phyloP scores from a whole-genome alignment of 2,329 filamentous ascomycete species.

The Chalaropsis ovoidea region DNA sequence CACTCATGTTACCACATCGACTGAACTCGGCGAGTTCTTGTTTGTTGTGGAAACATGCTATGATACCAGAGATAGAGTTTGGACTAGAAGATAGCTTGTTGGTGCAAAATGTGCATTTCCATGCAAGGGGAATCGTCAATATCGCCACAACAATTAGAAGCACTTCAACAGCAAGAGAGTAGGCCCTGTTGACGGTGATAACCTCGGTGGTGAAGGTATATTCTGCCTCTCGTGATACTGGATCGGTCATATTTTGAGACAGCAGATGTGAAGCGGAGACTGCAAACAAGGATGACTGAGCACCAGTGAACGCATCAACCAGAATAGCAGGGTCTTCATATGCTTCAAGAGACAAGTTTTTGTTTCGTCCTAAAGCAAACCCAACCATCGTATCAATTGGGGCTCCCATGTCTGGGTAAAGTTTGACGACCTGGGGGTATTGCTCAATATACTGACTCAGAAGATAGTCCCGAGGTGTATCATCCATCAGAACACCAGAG shows the following conservation, averaged over 20 bases:
- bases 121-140: constrained; percentile 26
- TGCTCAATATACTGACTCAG: constrained; percentile 29
- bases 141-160: constrained; percentile 29
- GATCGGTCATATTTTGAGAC: neutral
- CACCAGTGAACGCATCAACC: constrained; percentile 25
- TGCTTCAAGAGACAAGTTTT: neutral
- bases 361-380: constrained; percentile 29
- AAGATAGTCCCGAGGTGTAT: constrained; percentile 28
- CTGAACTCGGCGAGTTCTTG: constrained; percentile 18
- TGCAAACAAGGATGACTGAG: constrained; percentile 32
- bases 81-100: constrained; percentile 29
- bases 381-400: constrained; percentile 33
- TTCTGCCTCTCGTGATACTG: neutral
- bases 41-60: constrained; percentile 28
- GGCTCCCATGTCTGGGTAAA: constrained; percentile 23
- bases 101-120: constrained; percentile 12
- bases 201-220: constrained; percentile 28
- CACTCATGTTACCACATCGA: constrained; percentile 5
- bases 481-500: constrained; percentile 28
- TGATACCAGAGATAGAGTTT: constrained; percentile 28
- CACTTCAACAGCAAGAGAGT: constrained; percentile 31
- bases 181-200: constrained; percentile 31
- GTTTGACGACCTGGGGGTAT: constrained; percentile 25
- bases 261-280: constrained; percentile 26
- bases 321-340: constrained; percentile 26